Evolutionary conservation across 2,329 filamentous ascomycete genomes (phyloP), one percentile per base, ranked within the genome.

Genomic region (Teratosphaeria nubilosa): DNA sequence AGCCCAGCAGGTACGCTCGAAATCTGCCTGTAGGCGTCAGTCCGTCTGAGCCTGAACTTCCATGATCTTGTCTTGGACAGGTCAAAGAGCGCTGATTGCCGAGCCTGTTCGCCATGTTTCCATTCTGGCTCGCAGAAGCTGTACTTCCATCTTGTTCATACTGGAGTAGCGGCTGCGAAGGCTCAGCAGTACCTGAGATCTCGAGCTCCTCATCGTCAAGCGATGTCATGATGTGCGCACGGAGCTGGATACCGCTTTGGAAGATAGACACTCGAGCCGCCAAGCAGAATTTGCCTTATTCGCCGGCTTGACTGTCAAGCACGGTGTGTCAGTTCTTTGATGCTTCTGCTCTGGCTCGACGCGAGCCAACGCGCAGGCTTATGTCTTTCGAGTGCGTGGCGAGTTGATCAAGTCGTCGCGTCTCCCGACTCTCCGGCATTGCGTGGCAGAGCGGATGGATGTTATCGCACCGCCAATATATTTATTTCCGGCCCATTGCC

Each of bases 1-100:
- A 70, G 2, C 77, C 78, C 10, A 82, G 73, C 74, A 75, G 81
- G 65, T 80, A 82, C 31, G 78, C 77, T 58, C 79, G 71, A 34
- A 78, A 62, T 56, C 69, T 74, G 25, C 77, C 77, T 51, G 54
- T 25, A 13, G 25, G 53, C 9, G 54, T 60, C 53, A 60, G 52
- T 37, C 48, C 56, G 41, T 22, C 20, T 2, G n/a, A 1, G 16
- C 13, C 16, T n/a, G n/a, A 6, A 11, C 41, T 2, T 20, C 20
- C 20, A 22, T 10, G 41, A 5, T 20, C n/a, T 48, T 6, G 5
- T 20, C n/a, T 48, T n/a, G 41, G 3, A 48, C 13, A 14, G 34
- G 16, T 2, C 10, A 5, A 41, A 41, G 34, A 41, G 34, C 34
- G 34, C 34, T 2, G 34, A 2, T 41, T 48, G 16, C 6, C n/a